Evolutionary conservation across 2,329 filamentous ascomycete species (phyloP).

Genomic region (Fusarium continuum): DNA sequence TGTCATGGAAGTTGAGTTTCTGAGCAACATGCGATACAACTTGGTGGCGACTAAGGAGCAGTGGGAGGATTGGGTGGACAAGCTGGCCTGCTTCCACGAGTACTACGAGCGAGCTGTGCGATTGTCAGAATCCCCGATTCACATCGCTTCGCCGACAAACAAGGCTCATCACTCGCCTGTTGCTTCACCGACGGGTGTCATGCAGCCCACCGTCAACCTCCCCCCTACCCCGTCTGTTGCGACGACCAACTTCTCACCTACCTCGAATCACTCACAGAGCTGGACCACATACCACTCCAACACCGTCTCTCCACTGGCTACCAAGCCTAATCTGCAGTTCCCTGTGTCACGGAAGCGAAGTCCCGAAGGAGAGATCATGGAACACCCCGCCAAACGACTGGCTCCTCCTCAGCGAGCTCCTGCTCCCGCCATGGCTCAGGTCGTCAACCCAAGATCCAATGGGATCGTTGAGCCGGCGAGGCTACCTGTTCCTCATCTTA

Average conservation of each 20-base stretch:
- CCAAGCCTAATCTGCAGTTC: constrained; percentile 56
- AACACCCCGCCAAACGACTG: constrained; percentile 65
- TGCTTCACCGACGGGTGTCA: constrained; percentile 58
- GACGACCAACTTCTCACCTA: constrained; percentile 53
- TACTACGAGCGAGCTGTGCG: constrained; percentile 79
- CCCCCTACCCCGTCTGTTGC: constrained; percentile 48
- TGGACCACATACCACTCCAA: constrained; percentile 54
- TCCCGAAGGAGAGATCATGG: constrained; percentile 58
- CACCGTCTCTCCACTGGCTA: constrained; percentile 58
- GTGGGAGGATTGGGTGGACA: constrained; percentile 88
- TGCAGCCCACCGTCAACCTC: constrained; percentile 43
- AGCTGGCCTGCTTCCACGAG: constrained; percentile 81
- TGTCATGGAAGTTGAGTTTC: constrained; percentile 99
- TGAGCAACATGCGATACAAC: constrained; percentile 98
- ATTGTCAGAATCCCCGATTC: constrained; percentile 53
- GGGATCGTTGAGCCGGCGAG: constrained; percentile 51
- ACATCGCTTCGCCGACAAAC: constrained; percentile 53
- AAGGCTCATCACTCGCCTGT: constrained; percentile 56
- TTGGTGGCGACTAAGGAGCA: constrained; percentile 85
- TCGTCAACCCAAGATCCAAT: constrained; percentile 34
- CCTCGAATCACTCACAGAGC: constrained; percentile 48
- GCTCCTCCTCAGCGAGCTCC: constrained; percentile 40
- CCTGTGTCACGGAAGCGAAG: constrained; percentile 59
- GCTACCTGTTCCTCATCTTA: constrained; percentile 76
- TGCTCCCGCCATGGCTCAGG: constrained; percentile 24